Base-by-base conservation (phyloP, 495 filamentous ascomycete species). In the Lineolata rhizophorae region DNA sequence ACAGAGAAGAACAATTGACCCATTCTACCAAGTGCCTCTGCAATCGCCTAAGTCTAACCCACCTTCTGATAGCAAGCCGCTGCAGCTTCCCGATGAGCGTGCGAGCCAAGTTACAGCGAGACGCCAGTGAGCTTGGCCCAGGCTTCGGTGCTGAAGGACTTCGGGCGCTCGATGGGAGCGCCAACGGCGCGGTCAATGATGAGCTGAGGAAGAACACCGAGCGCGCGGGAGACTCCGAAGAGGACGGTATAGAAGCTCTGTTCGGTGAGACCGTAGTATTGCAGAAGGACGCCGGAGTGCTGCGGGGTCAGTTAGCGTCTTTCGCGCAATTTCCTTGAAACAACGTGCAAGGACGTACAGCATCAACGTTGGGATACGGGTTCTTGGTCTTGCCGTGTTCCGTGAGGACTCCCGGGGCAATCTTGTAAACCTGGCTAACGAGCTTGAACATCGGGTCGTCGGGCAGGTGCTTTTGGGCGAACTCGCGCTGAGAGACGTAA, bases 181-280 rank as follows among this genome's bases (percentile, higher is more conserved):
- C 87, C 87, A 34, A 95, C 68, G 37, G 87, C 87, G 56, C 87
- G 90, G 69, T 97, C 87, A 52, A 95, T 94, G 69, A 97, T 97
- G 49, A 97, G 67, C 67, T 97, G 87, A 38, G 87, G 90, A 37
- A 95, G 73, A 39, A 95, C 87, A 73, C 87, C 87, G 45, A 97
- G 75, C 42, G 90, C 87, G 53, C 87, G 76, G 41, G 83, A 92
- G 14, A 97, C 90, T 67, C 87, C 87, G 59, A 97, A 97, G 47
- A 95, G 75, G 34, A 97, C 87, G 36, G 87, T 97, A 73, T 97
- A 97, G 73, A 87, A 97, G 74, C 74, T 94, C 54, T 87, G 75
- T 67, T 97, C 85, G 38, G 77, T 95, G 55, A 97, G 64, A 46
- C 87, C 87, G 58, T 97, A 97, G 70, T 97, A 92, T 64, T 97